Evolutionary conservation across 2,329 filamentous ascomycete genomes (phyloP), one percentile per base, ranked within the genome.

Genomic region (Pochonia chlamydosporia): DNA sequence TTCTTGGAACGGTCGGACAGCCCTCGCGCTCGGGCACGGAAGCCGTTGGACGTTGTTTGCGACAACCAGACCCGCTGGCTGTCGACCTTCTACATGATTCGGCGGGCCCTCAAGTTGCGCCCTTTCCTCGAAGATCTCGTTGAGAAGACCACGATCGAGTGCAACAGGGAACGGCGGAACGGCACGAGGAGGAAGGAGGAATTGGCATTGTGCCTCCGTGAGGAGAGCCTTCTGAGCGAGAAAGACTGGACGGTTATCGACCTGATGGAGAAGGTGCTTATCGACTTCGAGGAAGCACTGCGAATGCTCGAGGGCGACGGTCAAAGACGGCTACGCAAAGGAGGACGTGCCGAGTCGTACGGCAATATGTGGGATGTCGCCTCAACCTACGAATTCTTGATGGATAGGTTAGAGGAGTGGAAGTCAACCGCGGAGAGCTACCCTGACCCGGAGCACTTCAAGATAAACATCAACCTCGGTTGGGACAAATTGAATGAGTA

Each of bases 381-480:
- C 33, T 36, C 33, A 14, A 36, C 33, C 33, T 36, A 36, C 33
- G 33, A 36, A 36, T 36, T 36, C 20, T 24, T 40, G 20, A 40
- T 40, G 39, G 39, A 25, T 16, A 24, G 20, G 6, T 16, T 40
- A 40, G 39, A 40, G 14, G 39, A 40, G 21, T 24, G 20, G 39
- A 40, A 40, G 39, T 9, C 20, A 24, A 24, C 6, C 6, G 39
- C 39, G 20, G 39, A 43, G 24, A 43, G 16, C 8, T 20, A 10
- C 8, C 16, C 35, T 18, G 43, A 45, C 30, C 43, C 31, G 8
- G 43, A 37, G 30, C 31, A 45, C 21, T 45, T 45, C 21, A 45
- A 39, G 43, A 35, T 25, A 13, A 45, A 45, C 35, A 45, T 45
- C 13, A 36, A 45, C 21, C 43, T 25, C 43, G 31, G 31, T 14